Percentiles rank a stretch among this genome's conserved stretches.
Evolutionary conservation across 2,329 filamentous ascomycete species (phyloP).

Genomic region (Colletotrichum viniferum): DNA sequence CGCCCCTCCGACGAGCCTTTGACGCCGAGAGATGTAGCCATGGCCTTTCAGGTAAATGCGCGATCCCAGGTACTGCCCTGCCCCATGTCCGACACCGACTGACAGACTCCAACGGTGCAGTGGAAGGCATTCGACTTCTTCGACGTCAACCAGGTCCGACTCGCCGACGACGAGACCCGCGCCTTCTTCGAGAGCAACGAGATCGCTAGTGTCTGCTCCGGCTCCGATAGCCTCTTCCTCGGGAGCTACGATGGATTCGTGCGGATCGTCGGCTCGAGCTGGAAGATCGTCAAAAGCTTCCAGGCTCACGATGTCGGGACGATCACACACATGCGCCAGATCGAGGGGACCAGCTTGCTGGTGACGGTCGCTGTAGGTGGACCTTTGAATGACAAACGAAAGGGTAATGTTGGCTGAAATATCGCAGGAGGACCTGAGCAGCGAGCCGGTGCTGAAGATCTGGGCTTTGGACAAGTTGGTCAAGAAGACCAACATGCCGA

Average conservation of each 20-base stretch:
- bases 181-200: constrained; percentile 82
- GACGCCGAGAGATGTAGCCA: constrained; percentile 22
- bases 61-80: background rate
- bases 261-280: constrained; percentile 83
- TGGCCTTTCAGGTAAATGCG: constrained; percentile 21
- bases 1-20: background rate
- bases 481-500: constrained; percentile 90
- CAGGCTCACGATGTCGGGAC: constrained; percentile 80
- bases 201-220: constrained; percentile 82
- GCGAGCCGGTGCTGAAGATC: constrained; percentile 91
- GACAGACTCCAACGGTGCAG: constrained; percentile 47
- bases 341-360: constrained; percentile 84
- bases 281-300: constrained; percentile 88
- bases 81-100: background rate
- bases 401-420: background rate
- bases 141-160: constrained; percentile 84
- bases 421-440: constrained; percentile 78
- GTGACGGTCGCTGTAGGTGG: constrained; percentile 72
- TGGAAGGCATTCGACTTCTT: constrained; percentile 99
- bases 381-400: background rate
- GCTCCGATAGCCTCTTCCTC: constrained; percentile 87
- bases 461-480: constrained; percentile 95
- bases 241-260: constrained; percentile 86
- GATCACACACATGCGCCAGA: constrained; percentile 90
- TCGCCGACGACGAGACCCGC: constrained; percentile 79